Conservation (phyloP, 495 filamentous ascomycete species). For the Corynascus novoguineensis region DNA sequence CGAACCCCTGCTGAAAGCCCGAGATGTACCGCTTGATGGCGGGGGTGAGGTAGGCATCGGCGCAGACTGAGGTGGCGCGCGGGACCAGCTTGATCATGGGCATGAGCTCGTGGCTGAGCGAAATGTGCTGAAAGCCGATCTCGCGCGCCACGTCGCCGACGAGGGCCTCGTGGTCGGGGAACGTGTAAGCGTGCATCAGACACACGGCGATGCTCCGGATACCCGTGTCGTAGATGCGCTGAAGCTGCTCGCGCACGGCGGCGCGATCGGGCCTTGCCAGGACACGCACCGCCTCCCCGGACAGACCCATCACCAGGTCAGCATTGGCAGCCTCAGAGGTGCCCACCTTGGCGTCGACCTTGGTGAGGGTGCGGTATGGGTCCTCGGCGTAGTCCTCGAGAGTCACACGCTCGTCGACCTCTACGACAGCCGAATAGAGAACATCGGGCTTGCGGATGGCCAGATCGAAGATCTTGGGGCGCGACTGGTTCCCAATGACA, state of each 20-base stretch:
- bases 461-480: constrained; percentile 79
- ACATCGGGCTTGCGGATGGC: constrained; percentile 75
- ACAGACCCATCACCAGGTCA: constrained; percentile 60
- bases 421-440: constrained; percentile 68
- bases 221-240: constrained; percentile 56
- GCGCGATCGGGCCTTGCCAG: constrained; percentile 53
- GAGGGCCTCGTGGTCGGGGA: constrained; percentile 65
- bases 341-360: constrained; percentile 44
- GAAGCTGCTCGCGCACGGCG: constrained; percentile 48
- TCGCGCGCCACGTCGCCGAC: constrained; percentile 63
- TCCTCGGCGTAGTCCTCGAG: constrained; percentile 85
- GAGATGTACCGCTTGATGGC: constrained; percentile 93
- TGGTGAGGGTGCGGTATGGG: constrained; percentile 53
- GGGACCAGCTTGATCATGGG: constrained; percentile 93
- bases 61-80: constrained; percentile 84
- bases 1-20: constrained; percentile 75
- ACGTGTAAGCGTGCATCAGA: constrained; percentile 78
- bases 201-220: constrained; percentile 70
- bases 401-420: constrained; percentile 79
- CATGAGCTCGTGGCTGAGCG: constrained; percentile 71
- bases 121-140: constrained; percentile 71
- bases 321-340: constrained; percentile 39
- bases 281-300: constrained; percentile 65
- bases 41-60: constrained; percentile 93
- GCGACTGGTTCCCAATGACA: constrained; percentile 78